Conservation (phyloP, 2,329 filamentous ascomycete species). For the Fusarium tupiense region DNA sequence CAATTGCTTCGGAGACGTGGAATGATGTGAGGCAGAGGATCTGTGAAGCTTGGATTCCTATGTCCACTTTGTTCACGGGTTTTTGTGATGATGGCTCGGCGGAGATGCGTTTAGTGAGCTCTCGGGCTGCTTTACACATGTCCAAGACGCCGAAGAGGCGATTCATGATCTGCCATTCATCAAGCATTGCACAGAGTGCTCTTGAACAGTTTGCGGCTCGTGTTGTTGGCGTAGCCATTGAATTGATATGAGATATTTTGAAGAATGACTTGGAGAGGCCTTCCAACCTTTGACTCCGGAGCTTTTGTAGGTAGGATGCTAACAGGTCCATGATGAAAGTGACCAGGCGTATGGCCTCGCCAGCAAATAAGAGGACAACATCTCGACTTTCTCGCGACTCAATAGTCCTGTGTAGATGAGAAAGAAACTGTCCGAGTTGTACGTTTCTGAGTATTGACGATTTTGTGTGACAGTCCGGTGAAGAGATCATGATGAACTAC, state of each 20-base stretch:
- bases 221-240: not conserved
- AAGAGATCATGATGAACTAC: not conserved
- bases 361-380: not conserved
- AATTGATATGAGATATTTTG: not conserved
- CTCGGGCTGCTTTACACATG: not conserved
- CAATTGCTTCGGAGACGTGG: not conserved
- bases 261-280: not conserved
- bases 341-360: not conserved
- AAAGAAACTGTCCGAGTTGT: not conserved
- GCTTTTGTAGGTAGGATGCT: not conserved
- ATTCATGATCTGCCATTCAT: conserved; percentile 13
- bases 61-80: accelerated
- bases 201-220: not conserved
- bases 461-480: not conserved
- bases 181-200: not conserved
- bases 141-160: not conserved
- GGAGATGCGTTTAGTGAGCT: not conserved
- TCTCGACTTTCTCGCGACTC: not conserved
- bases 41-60: not conserved
- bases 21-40: not conserved
- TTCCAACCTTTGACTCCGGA: not conserved
- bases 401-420: not conserved
- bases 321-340: not conserved
- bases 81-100: not conserved
- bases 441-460: not conserved